Conservation (phyloP, 1,284 basidiomycete species). For the Ganoderma boninense region DNA sequence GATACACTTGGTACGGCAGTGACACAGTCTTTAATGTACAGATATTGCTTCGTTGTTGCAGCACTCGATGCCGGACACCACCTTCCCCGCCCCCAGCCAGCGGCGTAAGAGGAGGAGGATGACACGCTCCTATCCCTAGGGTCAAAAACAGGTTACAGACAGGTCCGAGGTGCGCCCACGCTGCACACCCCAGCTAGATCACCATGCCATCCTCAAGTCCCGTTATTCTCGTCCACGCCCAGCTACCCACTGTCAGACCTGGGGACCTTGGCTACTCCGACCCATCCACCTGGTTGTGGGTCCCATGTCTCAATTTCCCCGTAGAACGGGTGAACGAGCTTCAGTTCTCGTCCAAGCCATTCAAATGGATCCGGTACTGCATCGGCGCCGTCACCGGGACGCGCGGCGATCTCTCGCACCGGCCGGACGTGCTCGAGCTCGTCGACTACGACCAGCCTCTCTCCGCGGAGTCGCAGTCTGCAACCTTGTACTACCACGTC, state of each 20-base stretch:
- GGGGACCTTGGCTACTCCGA: not conserved
- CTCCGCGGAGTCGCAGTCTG: not conserved
- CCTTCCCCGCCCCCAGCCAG: too few species aligned
- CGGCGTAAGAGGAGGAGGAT: not conserved
- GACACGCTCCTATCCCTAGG: not conserved
- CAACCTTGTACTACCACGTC: not conserved
- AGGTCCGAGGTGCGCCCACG: not conserved
- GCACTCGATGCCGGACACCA: too few species aligned
- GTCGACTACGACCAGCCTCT: not conserved
- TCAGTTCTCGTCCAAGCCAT: not conserved
- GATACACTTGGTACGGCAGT: too few species aligned
- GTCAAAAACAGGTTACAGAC: too few species aligned
- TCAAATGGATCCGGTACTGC: slow-evolving; percentile 3
- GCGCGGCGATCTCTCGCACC: not conserved
- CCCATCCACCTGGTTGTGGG: not conserved
- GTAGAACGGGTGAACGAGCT: not conserved
- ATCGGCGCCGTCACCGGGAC: not conserved
- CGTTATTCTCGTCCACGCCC: not conserved
- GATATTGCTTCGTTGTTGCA: too few species aligned
- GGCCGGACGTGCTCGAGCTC: not conserved
- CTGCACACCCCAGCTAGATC: not conserved
- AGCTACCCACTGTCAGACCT: not conserved
- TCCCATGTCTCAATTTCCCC: not conserved
- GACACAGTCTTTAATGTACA: too few species aligned
- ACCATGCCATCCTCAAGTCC: not conserved